Conservation (phyloP, 2,329 filamentous ascomycete genomes). For the Rutstroemia sp. region DNA sequence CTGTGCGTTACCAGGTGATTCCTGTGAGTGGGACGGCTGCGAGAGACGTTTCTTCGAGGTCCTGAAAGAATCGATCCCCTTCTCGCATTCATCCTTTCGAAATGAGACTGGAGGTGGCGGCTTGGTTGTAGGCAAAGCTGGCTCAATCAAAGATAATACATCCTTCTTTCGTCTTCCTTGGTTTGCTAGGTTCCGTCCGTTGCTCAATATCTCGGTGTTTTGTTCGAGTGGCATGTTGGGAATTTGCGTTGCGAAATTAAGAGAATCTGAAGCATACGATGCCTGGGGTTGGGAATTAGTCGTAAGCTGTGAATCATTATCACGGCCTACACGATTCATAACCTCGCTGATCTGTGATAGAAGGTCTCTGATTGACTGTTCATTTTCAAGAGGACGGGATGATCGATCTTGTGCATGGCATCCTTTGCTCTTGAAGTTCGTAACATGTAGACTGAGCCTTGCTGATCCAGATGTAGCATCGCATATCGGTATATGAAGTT, state of each 20-base stretch:
- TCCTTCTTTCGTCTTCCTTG: neutral
- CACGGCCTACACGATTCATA: neutral
- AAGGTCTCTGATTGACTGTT: neutral
- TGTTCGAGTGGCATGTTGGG: neutral
- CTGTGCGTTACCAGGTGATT: no score
- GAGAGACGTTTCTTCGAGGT: no score
- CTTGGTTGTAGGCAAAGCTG: no score
- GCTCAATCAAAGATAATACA: neutral
- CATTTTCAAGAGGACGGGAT: neutral
- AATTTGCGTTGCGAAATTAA: conserved; percentile 9
- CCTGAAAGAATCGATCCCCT: no score
- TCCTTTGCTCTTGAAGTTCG: conserved; percentile 4
- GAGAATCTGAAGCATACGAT: neutral
- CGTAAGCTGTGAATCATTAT: neutral
- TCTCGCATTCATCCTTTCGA: no score
- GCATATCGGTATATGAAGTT: neutral
- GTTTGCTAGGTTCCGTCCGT: neutral
- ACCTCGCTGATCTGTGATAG: neutral
- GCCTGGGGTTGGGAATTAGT: neutral
- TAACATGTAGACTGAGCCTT: neutral
- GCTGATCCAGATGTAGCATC: neutral
- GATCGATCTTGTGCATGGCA: conserved; percentile 8
- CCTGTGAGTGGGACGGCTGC: neutral
- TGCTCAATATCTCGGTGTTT: neutral
- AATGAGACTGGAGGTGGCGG: no score